Evolutionary conservation across 2,329 filamentous ascomycete species (phyloP).

Genomic region (Fusarium armeniacum): DNA sequence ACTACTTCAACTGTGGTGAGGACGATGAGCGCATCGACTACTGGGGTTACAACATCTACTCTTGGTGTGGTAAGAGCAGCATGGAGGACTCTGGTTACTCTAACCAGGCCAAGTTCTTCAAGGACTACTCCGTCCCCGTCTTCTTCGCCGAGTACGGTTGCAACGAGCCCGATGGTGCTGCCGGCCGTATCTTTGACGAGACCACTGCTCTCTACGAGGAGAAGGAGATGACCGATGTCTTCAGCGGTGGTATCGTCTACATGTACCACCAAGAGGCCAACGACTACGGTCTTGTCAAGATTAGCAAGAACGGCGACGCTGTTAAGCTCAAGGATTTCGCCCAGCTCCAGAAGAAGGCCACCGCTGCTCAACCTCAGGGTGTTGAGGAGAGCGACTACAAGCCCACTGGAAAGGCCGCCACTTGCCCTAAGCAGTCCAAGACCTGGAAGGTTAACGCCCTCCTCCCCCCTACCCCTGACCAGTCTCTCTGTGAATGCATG

Average conservation of each 20-base stretch:
- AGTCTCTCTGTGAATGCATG: constrained; percentile 89
- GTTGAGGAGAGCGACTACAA: constrained; percentile 77
- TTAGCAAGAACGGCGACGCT: constrained; percentile 69
- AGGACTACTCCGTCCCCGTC: constrained; percentile 89
- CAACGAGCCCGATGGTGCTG: constrained; percentile 74
- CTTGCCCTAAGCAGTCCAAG: constrained; percentile 76
- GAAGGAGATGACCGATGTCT: constrained; percentile 85
- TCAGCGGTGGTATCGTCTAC: constrained; percentile 98
- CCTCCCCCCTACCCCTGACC: constrained; percentile 87
- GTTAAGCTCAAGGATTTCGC: constrained; percentile 81
- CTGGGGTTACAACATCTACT: constrained; percentile 99
- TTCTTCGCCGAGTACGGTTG: constrained; percentile 99
- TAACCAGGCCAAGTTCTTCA: constrained; percentile 87
- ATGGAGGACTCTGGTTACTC: constrained; percentile 84
- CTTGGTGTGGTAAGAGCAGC: constrained; percentile 92
- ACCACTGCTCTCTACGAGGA: constrained; percentile 83
- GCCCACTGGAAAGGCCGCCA: constrained; percentile 76
- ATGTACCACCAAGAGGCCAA: constrained; percentile 97
- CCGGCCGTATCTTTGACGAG: constrained; percentile 85
- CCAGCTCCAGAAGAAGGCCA: constrained; percentile 78
- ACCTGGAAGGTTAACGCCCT: constrained; percentile 75
- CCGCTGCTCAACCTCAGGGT: constrained; percentile 74
- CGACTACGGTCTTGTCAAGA: constrained; percentile 83
- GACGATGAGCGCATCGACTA: constrained; percentile 83
- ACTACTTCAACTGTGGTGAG: constrained; percentile 93